Base-by-base conservation (phyloP, 371 early-diverging fungal genomes). In the Lichtheimia corymbifera region DNA sequence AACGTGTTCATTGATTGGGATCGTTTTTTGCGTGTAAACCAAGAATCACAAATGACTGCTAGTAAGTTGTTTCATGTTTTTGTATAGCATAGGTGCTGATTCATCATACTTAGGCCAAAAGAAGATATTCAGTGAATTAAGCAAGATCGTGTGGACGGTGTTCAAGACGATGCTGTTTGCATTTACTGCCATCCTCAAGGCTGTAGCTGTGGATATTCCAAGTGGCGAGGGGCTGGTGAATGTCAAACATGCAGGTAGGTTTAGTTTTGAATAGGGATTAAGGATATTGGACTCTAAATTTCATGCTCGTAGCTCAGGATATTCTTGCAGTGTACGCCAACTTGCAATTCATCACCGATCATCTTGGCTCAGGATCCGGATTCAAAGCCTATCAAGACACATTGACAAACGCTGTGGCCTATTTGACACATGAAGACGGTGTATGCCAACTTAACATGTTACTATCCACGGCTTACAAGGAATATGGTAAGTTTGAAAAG, bases 371-470 rank as follows among this genome's bases (percentile, higher is more conserved):
- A 28, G 77, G 73, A 45, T 65, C 65, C 5, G 73, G 71, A 9
- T 74, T 73, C 45, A 71, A 74, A 61, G 79, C 76, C 0, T 81
- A 81, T 53, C 76, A 81, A 51, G 79, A 78, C n/a, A 78, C 72
- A 0, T 50, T 81, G 17, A 76, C 79, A 7, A 76, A 76, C 28
- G 66, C 79, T 0, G 82, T 78, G 27, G 74, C 77, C 1, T 74
- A 73, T 50, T 58, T 81, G 15, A 61, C 65, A 53, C 73, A 72
- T 28, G 54, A 69, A 28, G 70, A 72, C 17, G 60, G 76, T 53
- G 56, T 53, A 3, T 72, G 73, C 24, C 62, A 73, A 50, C 59
- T 81, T n/a, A 78, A 81, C 35, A 54, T 53, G 35, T 55, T 77
- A 6, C 18, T 78, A 13, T 68, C 69, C 0, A 41, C 25, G 1